phyloP scores from a whole-genome alignment of 495 filamentous ascomycete genomes.

The Daldinia concentrica region DNA sequence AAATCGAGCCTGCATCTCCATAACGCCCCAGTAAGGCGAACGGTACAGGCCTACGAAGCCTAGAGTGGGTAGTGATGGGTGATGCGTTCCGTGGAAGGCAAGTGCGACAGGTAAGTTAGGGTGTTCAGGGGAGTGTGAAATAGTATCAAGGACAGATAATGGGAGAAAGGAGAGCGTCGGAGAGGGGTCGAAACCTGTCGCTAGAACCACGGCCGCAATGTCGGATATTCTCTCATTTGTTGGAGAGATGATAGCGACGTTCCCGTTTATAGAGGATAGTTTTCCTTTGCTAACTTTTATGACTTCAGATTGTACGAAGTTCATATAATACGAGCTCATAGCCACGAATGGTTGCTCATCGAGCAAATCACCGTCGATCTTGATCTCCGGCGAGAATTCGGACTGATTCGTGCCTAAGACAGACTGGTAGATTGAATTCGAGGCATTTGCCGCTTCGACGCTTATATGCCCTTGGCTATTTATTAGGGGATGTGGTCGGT shows the following conservation, averaged over 20 bases:
- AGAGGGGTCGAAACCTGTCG: constrained; percentile 77
- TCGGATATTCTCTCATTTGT: constrained; percentile 56
- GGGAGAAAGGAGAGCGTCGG: constrained; percentile 70
- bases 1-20: constrained; percentile 85
- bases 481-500: constrained; percentile 65
- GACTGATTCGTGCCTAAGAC: constrained; percentile 72
- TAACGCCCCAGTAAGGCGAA: constrained; percentile 85
- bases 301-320: constrained; percentile 72
- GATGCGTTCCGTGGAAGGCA: constrained; percentile 70
- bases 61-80: constrained; percentile 67
- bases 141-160: constrained; percentile 57
- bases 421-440: constrained; percentile 63
- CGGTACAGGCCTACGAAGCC: constrained; percentile 89
- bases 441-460: constrained; percentile 58
- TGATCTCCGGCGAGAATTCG: constrained; percentile 55
- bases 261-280: constrained; percentile 44
- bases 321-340: constrained; percentile 74
- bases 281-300: constrained; percentile 64
- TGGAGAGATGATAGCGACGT: constrained; percentile 49
- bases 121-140: constrained; percentile 65
- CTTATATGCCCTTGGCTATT: constrained; percentile 68
- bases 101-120: constrained; percentile 73
- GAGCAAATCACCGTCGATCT: constrained; percentile 41
- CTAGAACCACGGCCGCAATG: constrained; percentile 73
- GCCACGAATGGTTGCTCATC: constrained; percentile 68